A percentile compares a stretch with the other conserved stretches of the same genome.
These are phyloP conservation scores for Colletotrichum gigasporum DNA, from an alignment of 2,329 filamentous ascomycete species.

Conservation along the genomic window DNA sequence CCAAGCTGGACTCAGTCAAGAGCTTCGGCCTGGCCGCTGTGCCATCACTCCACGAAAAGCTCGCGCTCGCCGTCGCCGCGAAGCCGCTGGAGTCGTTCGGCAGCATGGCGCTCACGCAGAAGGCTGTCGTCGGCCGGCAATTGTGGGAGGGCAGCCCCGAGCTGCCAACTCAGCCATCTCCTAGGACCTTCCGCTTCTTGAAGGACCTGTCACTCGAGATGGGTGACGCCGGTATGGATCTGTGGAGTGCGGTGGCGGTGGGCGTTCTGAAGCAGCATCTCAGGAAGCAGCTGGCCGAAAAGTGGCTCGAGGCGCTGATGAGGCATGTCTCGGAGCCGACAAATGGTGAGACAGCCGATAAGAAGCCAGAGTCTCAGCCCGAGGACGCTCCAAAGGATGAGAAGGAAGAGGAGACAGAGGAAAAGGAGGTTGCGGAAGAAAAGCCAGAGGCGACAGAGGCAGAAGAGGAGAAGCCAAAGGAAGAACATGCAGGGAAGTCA, in stretches of 20 bases:
- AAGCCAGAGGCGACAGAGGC: not conserved
- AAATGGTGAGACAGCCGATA: constrained; percentile 22
- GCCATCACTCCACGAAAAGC: constrained; percentile 68
- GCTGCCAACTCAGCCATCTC: constrained; percentile 82
- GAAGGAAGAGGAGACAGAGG: constrained; percentile 27
- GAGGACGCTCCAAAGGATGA: constrained; percentile 23
- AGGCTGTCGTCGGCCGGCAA: constrained; percentile 66
- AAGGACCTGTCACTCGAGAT: constrained; percentile 72
- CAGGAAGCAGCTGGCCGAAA: constrained; percentile 56
- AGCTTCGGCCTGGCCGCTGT: constrained; percentile 70
- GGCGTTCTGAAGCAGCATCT: constrained; percentile 68
- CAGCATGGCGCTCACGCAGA: constrained; percentile 51
- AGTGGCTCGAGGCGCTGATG: constrained; percentile 56
- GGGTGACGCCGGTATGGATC: constrained; percentile 75
- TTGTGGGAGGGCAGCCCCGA: constrained; percentile 83
- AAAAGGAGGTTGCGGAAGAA: constrained; percentile 9
- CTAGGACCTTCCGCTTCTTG: constrained; percentile 77
- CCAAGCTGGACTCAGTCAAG: constrained; percentile 58
- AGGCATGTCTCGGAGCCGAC: constrained; percentile 29
- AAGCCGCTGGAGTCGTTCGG: constrained; percentile 59
- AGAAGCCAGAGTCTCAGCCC: constrained; percentile 26
- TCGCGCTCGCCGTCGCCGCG: constrained; percentile 64
- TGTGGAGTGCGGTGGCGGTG: constrained; percentile 82
- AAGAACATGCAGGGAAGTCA: constrained; percentile 27
- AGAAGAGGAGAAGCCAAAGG: not conserved